Conservation (phyloP, 345 rosid genomes). For the Eucalyptus sp. region DNA sequence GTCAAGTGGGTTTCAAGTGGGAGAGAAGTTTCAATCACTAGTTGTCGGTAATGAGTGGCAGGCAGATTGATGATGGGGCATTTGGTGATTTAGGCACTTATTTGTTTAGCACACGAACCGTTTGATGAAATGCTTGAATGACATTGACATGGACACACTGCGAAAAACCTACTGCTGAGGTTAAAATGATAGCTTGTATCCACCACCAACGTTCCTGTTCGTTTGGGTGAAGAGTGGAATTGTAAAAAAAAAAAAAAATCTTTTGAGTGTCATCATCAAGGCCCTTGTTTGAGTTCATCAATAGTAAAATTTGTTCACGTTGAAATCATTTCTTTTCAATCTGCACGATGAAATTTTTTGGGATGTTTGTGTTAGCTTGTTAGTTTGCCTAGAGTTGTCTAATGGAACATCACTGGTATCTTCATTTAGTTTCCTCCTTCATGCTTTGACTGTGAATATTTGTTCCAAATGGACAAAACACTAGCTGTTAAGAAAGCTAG, state of each 20-base stretch:
- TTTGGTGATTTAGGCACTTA: neutral
- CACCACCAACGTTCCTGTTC: neutral
- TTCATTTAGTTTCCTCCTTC: neutral
- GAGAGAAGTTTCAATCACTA: neutral
- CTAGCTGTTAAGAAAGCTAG: neutral
- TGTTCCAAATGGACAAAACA: neutral
- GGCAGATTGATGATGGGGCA: neutral
- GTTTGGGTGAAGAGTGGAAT: neutral
- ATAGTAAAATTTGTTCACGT: neutral
- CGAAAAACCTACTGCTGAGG: neutral
- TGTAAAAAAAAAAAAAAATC: neutral
- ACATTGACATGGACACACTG: neutral
- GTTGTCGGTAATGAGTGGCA: neutral
- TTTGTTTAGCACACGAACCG: neutral
- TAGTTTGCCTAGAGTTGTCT: neutral
- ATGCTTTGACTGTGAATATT: neutral
- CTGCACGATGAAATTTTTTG: neutral
- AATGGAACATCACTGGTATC: neutral
- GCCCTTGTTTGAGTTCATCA: neutral
- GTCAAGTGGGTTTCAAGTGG: neutral
- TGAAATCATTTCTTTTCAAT: neutral
- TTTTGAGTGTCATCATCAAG: neutral
- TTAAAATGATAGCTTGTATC: fast-evolving
- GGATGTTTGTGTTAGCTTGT: neutral
- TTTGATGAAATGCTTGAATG: neutral